phyloP scores from a whole-genome alignment of 2,329 filamentous ascomycete genomes.

The Ilyonectria destructans region DNA sequence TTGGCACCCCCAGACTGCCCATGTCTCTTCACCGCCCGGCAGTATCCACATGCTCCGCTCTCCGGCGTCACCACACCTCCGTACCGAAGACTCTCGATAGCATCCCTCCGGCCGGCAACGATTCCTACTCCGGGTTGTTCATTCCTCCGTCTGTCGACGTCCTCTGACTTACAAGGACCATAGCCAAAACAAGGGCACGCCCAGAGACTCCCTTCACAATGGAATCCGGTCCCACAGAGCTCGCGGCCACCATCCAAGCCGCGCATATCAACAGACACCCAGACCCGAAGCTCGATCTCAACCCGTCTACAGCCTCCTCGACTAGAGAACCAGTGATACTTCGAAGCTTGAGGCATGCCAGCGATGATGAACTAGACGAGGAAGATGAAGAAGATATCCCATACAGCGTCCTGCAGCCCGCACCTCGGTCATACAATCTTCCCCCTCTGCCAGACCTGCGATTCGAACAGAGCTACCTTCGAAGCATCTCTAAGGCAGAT shows the following conservation, averaged over 20 bases:
- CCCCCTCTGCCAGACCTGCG: constrained; percentile 88
- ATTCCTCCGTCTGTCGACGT: neutral
- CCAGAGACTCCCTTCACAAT: constrained; percentile 56
- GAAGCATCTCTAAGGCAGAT: constrained; percentile 86
- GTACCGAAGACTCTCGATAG: constrained; percentile 13
- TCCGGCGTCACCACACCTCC: constrained; percentile 41
- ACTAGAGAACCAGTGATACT: constrained; percentile 59
- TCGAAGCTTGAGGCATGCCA: constrained; percentile 39
- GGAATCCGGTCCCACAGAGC: constrained; percentile 73
- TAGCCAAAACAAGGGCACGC: neutral
- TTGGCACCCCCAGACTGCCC: neutral
- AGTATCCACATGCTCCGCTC: constrained; percentile 42
- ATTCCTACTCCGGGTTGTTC: neutral
- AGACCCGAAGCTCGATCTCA: constrained; percentile 82
- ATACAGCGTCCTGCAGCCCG: constrained; percentile 74
- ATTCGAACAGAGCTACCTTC: constrained; percentile 98
- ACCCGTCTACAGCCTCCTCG: constrained; percentile 84
- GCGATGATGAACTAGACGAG: constrained; percentile 56
- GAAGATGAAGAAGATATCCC: constrained; percentile 79
- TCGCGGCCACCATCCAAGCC: constrained; percentile 86
- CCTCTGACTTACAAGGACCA: too few relatives aligned
- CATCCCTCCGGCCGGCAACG: constrained; percentile 10
- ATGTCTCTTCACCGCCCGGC: constrained; percentile 50
- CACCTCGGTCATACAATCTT: constrained; percentile 63
- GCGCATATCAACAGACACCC: constrained; percentile 83